These are phyloP conservation scores for Porcisia hertigi DNA, from an alignment of 208 protist genomes.

Conservation along the genomic window DNA sequence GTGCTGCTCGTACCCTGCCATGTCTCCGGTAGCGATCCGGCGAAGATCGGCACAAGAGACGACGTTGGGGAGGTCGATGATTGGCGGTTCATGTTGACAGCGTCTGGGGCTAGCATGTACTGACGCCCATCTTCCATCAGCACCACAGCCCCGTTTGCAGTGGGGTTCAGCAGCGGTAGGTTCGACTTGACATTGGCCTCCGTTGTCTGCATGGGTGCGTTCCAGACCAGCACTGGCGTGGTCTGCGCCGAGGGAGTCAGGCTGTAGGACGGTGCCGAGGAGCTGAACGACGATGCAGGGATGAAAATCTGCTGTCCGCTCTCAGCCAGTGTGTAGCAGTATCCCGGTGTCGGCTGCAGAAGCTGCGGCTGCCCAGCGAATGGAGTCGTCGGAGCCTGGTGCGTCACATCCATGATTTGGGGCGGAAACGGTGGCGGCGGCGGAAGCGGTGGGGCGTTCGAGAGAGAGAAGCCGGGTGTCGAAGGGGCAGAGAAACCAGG, in stretches of 20 bases:
- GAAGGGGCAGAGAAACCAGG: neutral
- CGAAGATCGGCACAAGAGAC: neutral
- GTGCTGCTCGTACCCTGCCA: conserved; percentile 7
- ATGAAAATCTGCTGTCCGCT: conserved; percentile 48
- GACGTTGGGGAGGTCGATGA: neutral
- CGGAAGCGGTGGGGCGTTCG: neutral
- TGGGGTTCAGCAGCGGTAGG: conserved; percentile 20
- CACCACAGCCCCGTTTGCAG: conserved; percentile 22
- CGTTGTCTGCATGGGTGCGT: neutral
- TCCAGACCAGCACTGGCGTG: conserved; percentile 1
- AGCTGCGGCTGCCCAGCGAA: conserved; percentile 29
- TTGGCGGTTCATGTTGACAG: conserved; percentile 30
- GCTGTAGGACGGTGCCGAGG: neutral
- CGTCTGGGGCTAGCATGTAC: conserved; percentile 40
- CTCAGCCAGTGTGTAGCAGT: conserved; percentile 43
- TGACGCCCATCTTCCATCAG: conserved; percentile 40
- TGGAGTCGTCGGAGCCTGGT: neutral
- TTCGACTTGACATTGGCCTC: neutral
- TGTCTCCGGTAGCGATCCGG: conserved; percentile 8
- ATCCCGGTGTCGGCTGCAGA: conserved; percentile 33
- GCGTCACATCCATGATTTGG: neutral
- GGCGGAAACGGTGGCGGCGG: conserved; percentile 16
- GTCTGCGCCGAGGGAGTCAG: conserved; percentile 17
- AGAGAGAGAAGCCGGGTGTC: neutral
- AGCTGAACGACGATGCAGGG: conserved; percentile 31